Conservation (phyloP, 805 yeast species). For the Scheffersomyces amazonensis region DNA sequence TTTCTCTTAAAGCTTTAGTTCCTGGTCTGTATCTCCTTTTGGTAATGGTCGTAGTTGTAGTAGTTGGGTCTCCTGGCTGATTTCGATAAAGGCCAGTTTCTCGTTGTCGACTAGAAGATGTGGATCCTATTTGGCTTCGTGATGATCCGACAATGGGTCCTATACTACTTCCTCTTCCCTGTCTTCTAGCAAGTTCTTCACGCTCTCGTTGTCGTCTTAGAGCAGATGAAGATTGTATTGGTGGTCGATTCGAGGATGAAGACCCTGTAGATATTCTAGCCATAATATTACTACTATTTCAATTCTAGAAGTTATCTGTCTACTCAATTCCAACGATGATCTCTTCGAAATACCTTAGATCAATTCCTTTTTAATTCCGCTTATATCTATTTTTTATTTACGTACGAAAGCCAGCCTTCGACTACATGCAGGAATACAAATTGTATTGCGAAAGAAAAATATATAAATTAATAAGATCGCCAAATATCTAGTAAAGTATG, state of each 20-base stretch:
- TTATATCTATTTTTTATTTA: no score
- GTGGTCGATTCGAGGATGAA: conserved; percentile 4
- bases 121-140: background rate
- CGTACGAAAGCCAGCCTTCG: no score
- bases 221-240: conserved; percentile 6
- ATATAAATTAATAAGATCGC: no score
- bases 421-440: no score
- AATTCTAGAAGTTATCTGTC: no score
- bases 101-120: background rate
- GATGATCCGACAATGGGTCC: conserved; percentile 2
- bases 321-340: no score
- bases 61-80: conserved; percentile 52
- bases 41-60: conserved; percentile 14
- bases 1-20: conserved; percentile 63
- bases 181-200: conserved; percentile 6
- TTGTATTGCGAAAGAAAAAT: no score
- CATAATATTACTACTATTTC: no score
- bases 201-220: conserved; percentile 9
- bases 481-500: conserved; percentile 2
- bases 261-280: conserved; percentile 10
- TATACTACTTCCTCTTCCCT: background rate
- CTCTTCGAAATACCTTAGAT: no score
- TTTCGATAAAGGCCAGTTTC: conserved; percentile 43
- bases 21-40: conserved; percentile 59
- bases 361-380: no score